phyloP scores from a whole-genome alignment of 1,284 basidiomycete genomes.

The Ganoderma lucidum region DNA sequence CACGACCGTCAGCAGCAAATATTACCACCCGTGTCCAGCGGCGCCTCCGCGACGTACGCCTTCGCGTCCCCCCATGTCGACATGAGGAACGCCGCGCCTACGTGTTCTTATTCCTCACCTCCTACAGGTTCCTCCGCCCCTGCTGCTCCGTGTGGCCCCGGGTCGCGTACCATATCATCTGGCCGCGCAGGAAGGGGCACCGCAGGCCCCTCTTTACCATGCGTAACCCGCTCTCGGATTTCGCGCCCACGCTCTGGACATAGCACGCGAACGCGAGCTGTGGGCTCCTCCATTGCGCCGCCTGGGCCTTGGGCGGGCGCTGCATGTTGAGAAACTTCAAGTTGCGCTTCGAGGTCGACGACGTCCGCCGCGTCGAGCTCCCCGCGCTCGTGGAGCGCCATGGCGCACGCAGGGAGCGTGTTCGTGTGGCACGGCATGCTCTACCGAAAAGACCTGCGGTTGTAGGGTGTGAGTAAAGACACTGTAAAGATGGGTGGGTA shows the following conservation, averaged over 20 bases:
- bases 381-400: slow-evolving; percentile 50
- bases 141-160: slow-evolving; percentile 57
- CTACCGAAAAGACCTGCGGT: too few relatives aligned
- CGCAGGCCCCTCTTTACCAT: slow-evolving; percentile 66
- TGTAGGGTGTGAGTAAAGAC: too few relatives aligned
- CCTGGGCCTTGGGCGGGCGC: slow-evolving; percentile 53
- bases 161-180: slow-evolving; percentile 62
- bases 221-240: slow-evolving; percentile 42
- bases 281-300: slow-evolving; percentile 59
- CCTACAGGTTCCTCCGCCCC: slow-evolving; percentile 55
- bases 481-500: too few relatives aligned
- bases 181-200: slow-evolving; percentile 39
- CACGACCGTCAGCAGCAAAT: slow-evolving; percentile 54
- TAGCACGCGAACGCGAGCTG: slow-evolving; percentile 67
- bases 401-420: slow-evolving; percentile 60
- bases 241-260: slow-evolving; percentile 50
- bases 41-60: slow-evolving; percentile 56
- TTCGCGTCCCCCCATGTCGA: slow-evolving; percentile 64
- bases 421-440: slow-evolving; percentile 41
- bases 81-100: slow-evolving; percentile 58
- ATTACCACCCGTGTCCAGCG: slow-evolving; percentile 66
- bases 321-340: slow-evolving; percentile 57
- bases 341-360: slow-evolving; percentile 51
- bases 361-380: slow-evolving; percentile 64
- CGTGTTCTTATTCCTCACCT: slow-evolving; percentile 45